phyloP scores from a whole-genome alignment of 2,329 filamentous ascomycete genomes.

The Macrophomina tecta region DNA sequence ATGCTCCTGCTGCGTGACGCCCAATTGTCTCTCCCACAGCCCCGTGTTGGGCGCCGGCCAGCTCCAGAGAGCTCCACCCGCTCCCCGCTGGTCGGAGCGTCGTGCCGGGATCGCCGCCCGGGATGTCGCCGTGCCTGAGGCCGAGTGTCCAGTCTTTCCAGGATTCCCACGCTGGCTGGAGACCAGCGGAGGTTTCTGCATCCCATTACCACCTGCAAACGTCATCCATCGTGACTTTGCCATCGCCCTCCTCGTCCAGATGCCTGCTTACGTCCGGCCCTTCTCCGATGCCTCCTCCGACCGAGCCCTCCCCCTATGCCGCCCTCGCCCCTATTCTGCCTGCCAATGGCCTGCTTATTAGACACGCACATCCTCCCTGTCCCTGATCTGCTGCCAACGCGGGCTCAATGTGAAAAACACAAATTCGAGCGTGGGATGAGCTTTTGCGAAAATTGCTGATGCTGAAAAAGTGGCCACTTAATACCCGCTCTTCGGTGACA shows the following conservation, averaged over 20 bases:
- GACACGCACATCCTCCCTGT: background rate
- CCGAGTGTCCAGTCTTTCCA: slow-evolving; percentile 1
- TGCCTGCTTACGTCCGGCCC: background rate
- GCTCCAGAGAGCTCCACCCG: slow-evolving; percentile 18
- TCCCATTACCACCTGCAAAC: slow-evolving; percentile 8
- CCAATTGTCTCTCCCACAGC: background rate
- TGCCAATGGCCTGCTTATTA: background rate
- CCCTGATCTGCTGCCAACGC: background rate
- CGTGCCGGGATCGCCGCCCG: slow-evolving; percentile 15
- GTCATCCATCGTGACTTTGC: slow-evolving; percentile 17
- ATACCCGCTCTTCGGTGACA: background rate
- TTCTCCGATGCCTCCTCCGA: background rate
- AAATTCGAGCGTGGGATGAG: background rate
- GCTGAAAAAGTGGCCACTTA: background rate
- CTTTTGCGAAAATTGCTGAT: background rate
- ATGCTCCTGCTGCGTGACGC: background rate
- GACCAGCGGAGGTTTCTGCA: background rate
- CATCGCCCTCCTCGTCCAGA: background rate
- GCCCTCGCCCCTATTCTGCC: background rate
- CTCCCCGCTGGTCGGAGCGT: slow-evolving; percentile 18
- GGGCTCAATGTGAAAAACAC: background rate
- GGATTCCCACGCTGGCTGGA: slow-evolving; percentile 7
- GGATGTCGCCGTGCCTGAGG: slow-evolving; percentile 10
- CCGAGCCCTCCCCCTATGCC: background rate
- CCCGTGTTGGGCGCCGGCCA: slow-evolving; percentile 11